A percentile compares a stretch with the other conserved stretches of the same genome.
Evolutionary conservation across 192 early-diverging fungal genomes (phyloP).

Genomic region (Backusella sp.): DNA sequence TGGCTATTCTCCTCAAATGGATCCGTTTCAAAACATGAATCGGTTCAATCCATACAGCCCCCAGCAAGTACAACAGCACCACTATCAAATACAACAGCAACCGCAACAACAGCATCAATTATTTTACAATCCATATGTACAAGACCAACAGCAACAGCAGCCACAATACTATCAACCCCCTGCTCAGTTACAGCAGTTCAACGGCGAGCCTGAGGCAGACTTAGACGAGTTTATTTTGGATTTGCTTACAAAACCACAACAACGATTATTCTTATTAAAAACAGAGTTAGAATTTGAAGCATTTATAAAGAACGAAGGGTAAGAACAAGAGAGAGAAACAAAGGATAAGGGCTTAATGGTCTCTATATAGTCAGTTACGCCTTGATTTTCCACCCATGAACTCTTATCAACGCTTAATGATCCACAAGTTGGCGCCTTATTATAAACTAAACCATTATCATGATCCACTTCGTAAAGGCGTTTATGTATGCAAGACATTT

Average conservation of each 20-base stretch:
- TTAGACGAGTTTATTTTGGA: conserved; percentile 63
- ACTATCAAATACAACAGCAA: not conserved
- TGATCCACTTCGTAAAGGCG: conserved; percentile 49
- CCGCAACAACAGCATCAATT: not conserved
- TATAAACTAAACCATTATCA: conserved; percentile 63
- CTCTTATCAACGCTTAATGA: conserved; percentile 71
- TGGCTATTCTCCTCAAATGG: not conserved
- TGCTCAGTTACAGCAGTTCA: conserved; percentile 10
- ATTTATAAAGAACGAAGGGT: conserved; percentile 61
- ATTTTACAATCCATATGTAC: not conserved
- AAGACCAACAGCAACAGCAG: conserved; percentile 4
- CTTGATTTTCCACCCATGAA: conserved; percentile 68
- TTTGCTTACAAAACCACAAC: conserved; percentile 58
- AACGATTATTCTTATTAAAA: conserved; percentile 68
- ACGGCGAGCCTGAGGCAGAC: not conserved
- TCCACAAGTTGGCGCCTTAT: conserved; percentile 70
- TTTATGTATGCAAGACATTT: conserved; percentile 56
- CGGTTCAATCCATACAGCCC: not conserved
- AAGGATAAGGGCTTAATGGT: not conserved
- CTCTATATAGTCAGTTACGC: conserved; percentile 35
- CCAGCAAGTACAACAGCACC: not conserved
- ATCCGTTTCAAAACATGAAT: not conserved
- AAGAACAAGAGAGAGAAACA: not conserved
- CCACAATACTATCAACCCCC: conserved; percentile 5
- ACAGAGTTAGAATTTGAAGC: conserved; percentile 61